Evolutionary conservation across 805 yeast species (phyloP), one percentile per base, ranked within the genome.

Genomic region (Millerago galiae): DNA sequence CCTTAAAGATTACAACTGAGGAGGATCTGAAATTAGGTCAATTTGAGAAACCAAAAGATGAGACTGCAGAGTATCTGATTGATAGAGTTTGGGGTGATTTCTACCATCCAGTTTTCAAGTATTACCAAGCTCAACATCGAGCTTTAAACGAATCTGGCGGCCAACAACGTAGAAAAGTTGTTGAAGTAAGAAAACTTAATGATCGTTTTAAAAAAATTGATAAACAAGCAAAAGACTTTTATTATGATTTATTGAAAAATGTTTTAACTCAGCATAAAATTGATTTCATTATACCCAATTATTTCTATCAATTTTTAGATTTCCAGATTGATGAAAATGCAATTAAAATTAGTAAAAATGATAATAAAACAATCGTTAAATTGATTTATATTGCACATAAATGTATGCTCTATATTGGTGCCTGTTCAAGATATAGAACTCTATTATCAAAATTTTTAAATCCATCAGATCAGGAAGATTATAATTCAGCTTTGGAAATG

Each of bases 51-150:
- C 34, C 47, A 1, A 13, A 37, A 2, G 39, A 40, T 1, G 37
- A 44, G 18, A 50, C 48, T 9, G 52, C 55, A 6, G 54, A 52
- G n/a, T 54, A 57, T 2, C 58, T 74, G 7, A 66, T 82, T 15
- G 82, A 77, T 40, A 51, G 58, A 5, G 58, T 78, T 16, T 83
- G 89, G 89, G 56, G 66, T 27, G 75, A 76, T 5, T 69, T 83
- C 48, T 83, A 79, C 50, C 77, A 79, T 51, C 87, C 87, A 2
- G 72, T 77, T 2, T 69, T 81, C 46, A 80, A 78, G 50, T 71
- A 71, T 55, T 81, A 54, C 37, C 46, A 53, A 10, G 38, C 51
- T 1, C 50, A 44, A 27, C 50, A 40, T 30, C 45, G 44, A 9
- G 33, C 38, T 1, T 28, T 55, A 18, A 44, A 44, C 21, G 37